Evolutionary conservation across 2,329 filamentous ascomycete species (phyloP).

Genomic region (Verticillium dahliae): DNA sequence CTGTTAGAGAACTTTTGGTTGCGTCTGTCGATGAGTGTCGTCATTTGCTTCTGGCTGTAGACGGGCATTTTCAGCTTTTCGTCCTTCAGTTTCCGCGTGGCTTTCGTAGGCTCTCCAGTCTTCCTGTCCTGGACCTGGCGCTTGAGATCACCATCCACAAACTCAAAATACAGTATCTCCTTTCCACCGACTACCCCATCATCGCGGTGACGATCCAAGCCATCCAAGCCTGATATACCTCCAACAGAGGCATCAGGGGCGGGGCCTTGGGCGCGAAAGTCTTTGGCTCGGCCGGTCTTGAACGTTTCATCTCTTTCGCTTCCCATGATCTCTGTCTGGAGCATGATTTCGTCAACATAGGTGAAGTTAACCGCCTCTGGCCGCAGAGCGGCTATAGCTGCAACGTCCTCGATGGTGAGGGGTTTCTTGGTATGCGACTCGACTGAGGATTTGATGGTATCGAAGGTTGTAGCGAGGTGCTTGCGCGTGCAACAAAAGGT

Average conservation of each 20-base stretch:
- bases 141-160: constrained; percentile 85
- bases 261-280: constrained; percentile 41
- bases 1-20: constrained; percentile 78
- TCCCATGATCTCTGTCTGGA: constrained; percentile 73
- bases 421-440: constrained; percentile 72
- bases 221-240: constrained; percentile 44
- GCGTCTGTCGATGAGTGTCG: constrained; percentile 78
- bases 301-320: constrained; percentile 59
- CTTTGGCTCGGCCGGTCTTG: constrained; percentile 46
- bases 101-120: constrained; percentile 65
- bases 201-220: constrained; percentile 24
- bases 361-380: constrained; percentile 75
- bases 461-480: constrained; percentile 85
- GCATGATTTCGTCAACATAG: constrained; percentile 77
- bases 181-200: constrained; percentile 31
- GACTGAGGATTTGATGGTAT: constrained; percentile 78
- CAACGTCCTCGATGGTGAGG: constrained; percentile 71
- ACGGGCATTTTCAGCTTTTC: constrained; percentile 88
- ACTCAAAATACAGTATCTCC: constrained; percentile 85
- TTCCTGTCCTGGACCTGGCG: constrained; percentile 66
- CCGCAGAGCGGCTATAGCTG: constrained; percentile 70
- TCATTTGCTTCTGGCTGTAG: constrained; percentile 89
- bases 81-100: constrained; percentile 61
- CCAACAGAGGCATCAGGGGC: constrained; percentile 51
- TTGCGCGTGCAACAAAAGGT: constrained; percentile 94